Evolutionary conservation across 345 rosid species (phyloP).

Genomic region (Euphorbia tirucalli): DNA sequence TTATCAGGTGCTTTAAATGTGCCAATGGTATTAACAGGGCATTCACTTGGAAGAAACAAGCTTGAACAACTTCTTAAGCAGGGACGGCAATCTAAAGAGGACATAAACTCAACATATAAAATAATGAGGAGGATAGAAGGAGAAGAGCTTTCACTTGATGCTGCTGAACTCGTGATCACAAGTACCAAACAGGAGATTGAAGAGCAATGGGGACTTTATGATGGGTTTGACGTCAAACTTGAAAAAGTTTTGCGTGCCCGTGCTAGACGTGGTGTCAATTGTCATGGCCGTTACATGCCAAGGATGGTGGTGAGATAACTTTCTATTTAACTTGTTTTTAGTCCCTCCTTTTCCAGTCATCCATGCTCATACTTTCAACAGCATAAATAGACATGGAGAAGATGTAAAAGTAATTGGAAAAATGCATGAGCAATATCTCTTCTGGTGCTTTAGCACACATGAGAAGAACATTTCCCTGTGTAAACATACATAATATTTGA

Average conservation of each 20-base stretch:
- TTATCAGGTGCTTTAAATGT: constrained; percentile 94
- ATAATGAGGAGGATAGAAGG: constrained; percentile 93
- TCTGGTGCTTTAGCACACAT: constrained; percentile 5
- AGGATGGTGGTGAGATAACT: constrained; percentile 77
- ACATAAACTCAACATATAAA: constrained; percentile 86
- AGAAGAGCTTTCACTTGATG: constrained; percentile 90
- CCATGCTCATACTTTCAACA: background rate
- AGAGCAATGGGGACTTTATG: constrained; percentile 99
- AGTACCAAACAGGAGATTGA: constrained; percentile 95
- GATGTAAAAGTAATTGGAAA: background rate
- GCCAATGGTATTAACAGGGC: constrained; percentile 98
- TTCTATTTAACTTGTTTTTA: background rate
- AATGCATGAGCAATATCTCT: background rate
- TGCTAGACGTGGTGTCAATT: constrained; percentile 82
- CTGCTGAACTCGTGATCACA: constrained; percentile 95
- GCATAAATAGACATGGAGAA: background rate
- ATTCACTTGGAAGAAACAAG: constrained; percentile 96
- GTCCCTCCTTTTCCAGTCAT: background rate
- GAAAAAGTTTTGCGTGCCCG: constrained; percentile 93
- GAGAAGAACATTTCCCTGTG: background rate
- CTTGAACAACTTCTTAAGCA: constrained; percentile 94
- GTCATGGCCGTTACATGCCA: constrained; percentile 96
- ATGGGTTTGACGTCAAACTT: constrained; percentile 96
- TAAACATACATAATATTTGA: background rate
- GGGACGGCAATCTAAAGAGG: constrained; percentile 86